A percentile compares a stretch with the other conserved stretches of the same genome.
Conservation (phyloP, 106 monocot genomes). For the Dendrobium catenatum region DNA sequence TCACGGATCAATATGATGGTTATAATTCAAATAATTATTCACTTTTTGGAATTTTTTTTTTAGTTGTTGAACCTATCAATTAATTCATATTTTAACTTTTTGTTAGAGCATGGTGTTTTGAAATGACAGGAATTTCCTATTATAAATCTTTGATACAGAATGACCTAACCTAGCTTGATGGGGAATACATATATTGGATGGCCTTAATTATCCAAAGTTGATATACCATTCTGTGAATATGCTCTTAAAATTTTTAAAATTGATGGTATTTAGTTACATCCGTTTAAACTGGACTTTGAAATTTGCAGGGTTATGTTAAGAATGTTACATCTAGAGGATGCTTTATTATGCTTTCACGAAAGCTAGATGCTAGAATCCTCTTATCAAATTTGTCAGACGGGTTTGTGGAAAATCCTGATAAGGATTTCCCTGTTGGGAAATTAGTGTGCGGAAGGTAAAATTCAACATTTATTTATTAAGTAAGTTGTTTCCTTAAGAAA, state of each 20-base stretch:
- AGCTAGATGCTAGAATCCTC: constrained; percentile 73
- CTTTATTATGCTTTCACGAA: constrained; percentile 81
- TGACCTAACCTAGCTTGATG: too few relatives aligned
- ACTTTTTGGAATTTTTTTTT: too few relatives aligned
- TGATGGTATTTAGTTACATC: background rate
- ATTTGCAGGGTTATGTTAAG: constrained; percentile 83
- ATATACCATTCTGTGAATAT: background rate
- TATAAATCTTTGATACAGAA: too few relatives aligned
- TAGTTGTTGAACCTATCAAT: too few relatives aligned
- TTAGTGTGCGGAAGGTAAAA: constrained; percentile 67
- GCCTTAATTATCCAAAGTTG: too few relatives aligned
- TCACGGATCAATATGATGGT: too few relatives aligned
- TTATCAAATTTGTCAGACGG: constrained; percentile 80
- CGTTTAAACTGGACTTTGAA: background rate
- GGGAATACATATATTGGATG: too few relatives aligned
- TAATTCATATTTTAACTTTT: too few relatives aligned
- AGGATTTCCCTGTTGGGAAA: constrained; percentile 73
- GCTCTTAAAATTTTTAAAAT: background rate
- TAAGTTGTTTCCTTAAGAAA: background rate
- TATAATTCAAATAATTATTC: too few relatives aligned
- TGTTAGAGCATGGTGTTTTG: too few relatives aligned
- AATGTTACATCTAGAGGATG: constrained; percentile 79
- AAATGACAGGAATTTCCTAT: too few relatives aligned
- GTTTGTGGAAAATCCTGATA: constrained; percentile 59
- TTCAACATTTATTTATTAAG: background rate